phyloP scores from a whole-genome alignment of 2,329 filamentous ascomycete species.

The Tolypocladium cylindrosporum region DNA sequence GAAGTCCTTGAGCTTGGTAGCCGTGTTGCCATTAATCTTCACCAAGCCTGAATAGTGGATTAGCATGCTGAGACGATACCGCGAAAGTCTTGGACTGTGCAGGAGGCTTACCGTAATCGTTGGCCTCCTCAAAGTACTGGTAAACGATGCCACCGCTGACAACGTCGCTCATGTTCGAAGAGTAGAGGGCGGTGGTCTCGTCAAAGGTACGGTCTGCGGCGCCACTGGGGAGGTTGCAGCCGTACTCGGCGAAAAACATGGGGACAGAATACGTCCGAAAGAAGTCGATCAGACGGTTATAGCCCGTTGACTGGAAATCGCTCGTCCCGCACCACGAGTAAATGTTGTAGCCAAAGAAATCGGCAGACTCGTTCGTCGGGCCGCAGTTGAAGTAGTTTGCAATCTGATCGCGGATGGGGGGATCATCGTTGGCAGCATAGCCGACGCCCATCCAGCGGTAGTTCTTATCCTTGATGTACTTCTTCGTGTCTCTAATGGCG shows the following conservation, averaged over 20 bases:
- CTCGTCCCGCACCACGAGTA: constrained; percentile 97
- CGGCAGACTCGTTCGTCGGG: constrained; percentile 52
- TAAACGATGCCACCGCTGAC: constrained; percentile 97
- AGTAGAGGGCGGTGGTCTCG: constrained; percentile 76
- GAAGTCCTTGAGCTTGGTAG: constrained; percentile 65
- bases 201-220: constrained; percentile 66
- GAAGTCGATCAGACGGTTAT: constrained; percentile 71
- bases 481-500: constrained; percentile 90
- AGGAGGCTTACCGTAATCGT: constrained; percentile 62
- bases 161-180: constrained; percentile 68
- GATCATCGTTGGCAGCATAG: constrained; percentile 92
- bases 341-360: constrained; percentile 99
- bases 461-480: constrained; percentile 78
- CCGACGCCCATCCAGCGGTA: constrained; percentile 80
- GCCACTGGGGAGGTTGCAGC: constrained; percentile 65
- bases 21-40: constrained; percentile 43
- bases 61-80: neutral
- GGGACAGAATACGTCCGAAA: constrained; percentile 86
- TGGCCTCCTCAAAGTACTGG: constrained; percentile 91
- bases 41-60: constrained; percentile 47
- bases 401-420: constrained; percentile 68
- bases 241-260: constrained; percentile 97
- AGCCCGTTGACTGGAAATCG: constrained; percentile 66
- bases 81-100: neutral
- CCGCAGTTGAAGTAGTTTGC: constrained; percentile 95